phyloP scores from a whole-genome alignment of 345 rosid genomes.

The Mangifera indica region DNA sequence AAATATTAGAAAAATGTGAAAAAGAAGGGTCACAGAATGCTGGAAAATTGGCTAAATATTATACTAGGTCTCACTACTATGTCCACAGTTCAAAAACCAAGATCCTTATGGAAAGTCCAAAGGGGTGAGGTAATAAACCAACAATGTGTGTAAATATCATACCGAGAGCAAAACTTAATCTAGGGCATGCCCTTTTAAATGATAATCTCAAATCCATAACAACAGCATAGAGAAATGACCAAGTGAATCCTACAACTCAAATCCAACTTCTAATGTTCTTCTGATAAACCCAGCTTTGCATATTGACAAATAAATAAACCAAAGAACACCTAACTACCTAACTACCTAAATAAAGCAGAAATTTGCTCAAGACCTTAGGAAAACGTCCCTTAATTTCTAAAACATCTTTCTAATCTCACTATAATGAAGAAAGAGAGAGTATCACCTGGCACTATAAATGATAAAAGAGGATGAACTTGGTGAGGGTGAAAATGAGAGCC shows the following conservation, averaged over 20 bases:
- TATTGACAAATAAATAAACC: background rate
- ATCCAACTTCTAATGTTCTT: background rate
- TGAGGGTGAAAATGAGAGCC: slow-evolving; percentile 70
- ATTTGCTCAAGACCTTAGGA: background rate
- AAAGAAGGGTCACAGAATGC: background rate
- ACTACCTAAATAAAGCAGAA: background rate
- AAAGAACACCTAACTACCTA: background rate
- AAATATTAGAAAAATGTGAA: slow-evolving; percentile 12
- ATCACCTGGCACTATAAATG: slow-evolving; percentile 85
- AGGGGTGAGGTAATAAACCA: background rate
- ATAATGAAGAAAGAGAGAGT: background rate
- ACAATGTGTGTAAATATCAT: background rate
- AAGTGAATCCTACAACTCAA: background rate
- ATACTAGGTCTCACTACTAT: background rate
- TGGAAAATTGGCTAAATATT: background rate
- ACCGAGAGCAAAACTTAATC: background rate
- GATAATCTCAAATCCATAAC: no score
- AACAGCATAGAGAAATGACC: background rate
- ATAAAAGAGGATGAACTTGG: slow-evolving; percentile 56
- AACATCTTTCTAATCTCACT: background rate
- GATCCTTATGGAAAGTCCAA: background rate
- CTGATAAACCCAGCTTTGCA: background rate
- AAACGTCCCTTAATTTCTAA: background rate
- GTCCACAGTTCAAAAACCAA: background rate
- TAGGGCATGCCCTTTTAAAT: background rate